Evolutionary conservation across 1,284 basidiomycete species (phyloP), one percentile per base, ranked within the genome.

Genomic region (Pulchroboletus neoregius): DNA sequence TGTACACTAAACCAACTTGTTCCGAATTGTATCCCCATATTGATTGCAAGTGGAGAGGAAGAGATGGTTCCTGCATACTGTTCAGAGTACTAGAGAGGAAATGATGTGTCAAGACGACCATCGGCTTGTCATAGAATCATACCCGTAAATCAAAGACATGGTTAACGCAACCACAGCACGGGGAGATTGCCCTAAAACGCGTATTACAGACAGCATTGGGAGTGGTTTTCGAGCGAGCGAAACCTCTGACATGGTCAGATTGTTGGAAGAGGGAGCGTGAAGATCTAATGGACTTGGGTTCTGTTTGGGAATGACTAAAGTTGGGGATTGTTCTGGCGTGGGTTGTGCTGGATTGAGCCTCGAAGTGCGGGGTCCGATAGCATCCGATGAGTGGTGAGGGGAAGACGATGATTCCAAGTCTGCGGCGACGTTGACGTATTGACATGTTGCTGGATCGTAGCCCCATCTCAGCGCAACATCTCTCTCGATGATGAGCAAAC

Each of bases 1-100:
- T 70, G 60, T 84, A 87, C 12, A 89, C 74, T 9, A 90, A 58
- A 2, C 89, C 88, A 18, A 89, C 81, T 61, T 76, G 74, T 5
- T 70, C 66, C 0, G 86, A 74, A 52, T 76, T 61, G 46, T 85
- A 75, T n/a, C 69, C 58, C 79, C 84, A 91, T 0, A 78, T 61
- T 4, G 62, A 60, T 53, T 83, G 75, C 28, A 89, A 63, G 54
- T 83, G 81, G 10, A 91, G 64, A 0, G 87, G 82, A 20, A 91
- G 67, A 2, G 83, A 74, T 5, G 85, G 80, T 47, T 88, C 85
- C 56, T 76, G 71, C 36, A 71, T 71, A 18, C 71, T 77, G 48
- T 72, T 76, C 2, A 79, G 63, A 13, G 82, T 60, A 1, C 84
- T 87, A 43, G 24, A 52, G 15, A 28, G 48, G 39, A n/a, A 16